Evolutionary conservation across 176 grass and related monocot genomes (phyloP), one percentile per base, ranked within the genome.

Genomic region (Oryza glaberrima): DNA sequence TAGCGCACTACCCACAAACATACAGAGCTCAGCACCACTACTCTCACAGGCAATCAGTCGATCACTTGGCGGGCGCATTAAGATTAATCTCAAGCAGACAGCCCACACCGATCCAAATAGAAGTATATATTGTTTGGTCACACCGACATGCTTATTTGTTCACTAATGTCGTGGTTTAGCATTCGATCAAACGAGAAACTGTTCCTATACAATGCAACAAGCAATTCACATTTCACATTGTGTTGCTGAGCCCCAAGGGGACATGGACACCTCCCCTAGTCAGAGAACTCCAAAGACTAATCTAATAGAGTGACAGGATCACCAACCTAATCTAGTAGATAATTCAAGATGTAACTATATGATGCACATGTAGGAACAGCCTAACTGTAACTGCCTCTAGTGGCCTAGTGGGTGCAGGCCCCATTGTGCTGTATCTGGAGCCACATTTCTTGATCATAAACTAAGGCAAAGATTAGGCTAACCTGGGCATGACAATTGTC

Each of bases 331-430:
- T 26, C 26, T 26, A 26, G 26, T 26, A 79, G 25, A 41, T 65
- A 80, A 9, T 67, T 54, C 63, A 56, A 25, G 28, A 51, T 52
- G 30, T 9, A 75, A 68, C 58, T 80, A 52, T 66, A 54, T 32
- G 46, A 74, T 28, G 80, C 85, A 69, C 78, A 76, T 81, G 46
- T 46, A 58, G 34, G 65, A 69, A 69, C 46, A 76, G 23, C 47
- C 9, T 76, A 76, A 81, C 77, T 76, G 47, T 75, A 76, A 75
- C 63, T 69, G 60, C 71, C 70, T 68, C 70, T 74, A 75, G 22
- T 68, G 77, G 40, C 58, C 70, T 74, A 75, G 22, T 68, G 77
- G 40, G 70, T 69, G 69, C 40, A 16, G 77, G 77, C 41, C 11
- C 78, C 46, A 69, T 75, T 60, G 35, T 76, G 63, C 17, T 74